Evolutionary conservation across 1,284 basidiomycete genomes (phyloP), one percentile per base, ranked within the genome.

Genomic region (Rhodotorula sp.): DNA sequence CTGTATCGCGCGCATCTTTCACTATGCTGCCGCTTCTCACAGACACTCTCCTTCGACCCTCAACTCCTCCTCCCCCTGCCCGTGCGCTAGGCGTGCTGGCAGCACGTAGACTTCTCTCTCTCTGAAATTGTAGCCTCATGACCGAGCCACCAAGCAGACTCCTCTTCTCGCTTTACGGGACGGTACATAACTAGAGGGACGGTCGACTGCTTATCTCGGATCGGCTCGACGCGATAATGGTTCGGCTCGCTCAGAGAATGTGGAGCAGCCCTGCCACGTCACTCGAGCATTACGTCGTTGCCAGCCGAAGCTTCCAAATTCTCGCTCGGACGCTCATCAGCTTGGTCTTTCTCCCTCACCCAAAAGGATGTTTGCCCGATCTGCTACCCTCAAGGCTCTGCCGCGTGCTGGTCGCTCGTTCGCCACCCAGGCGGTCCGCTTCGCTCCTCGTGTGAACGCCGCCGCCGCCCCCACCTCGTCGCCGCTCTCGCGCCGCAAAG

Each of bases 331-430:
- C 48, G 48, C 48, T 23, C 52, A 14, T 56, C 23, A 16, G 12
- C n/a, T 56, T 18, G n/a, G n/a, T n/a, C 54, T 56, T 56, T 56
- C 26, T 56, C 54, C 54, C 54, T 56, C 26, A n/a, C 48, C 16
- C 48, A 49, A 26, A 56, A 56, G n/a, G 26, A 56, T 56, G 54
- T 56, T 56, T 56, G 54, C 15, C 23, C 54, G 26, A 29, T 56
- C 54, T 56, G 54, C n/a, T 10, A 26, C 54, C 29, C 54, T 21
- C 31, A 21, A 49, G 31, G 61, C 61, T 21, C 49, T 62, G 20
- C 61, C 61, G 10, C 61, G 61, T 39, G 34, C 34, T 34, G 39
- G 39, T 46, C 61, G 61, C 48, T 39, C 61, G 48, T 62, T 62
- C 23, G 61, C 61, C 14, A 51, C 48, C 4, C 49, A 49, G 26